Evolutionary conservation across 2,329 filamentous ascomycete species (phyloP), one percentile per base, ranked within the genome.

Genomic region (Penicillium glabrum): DNA sequence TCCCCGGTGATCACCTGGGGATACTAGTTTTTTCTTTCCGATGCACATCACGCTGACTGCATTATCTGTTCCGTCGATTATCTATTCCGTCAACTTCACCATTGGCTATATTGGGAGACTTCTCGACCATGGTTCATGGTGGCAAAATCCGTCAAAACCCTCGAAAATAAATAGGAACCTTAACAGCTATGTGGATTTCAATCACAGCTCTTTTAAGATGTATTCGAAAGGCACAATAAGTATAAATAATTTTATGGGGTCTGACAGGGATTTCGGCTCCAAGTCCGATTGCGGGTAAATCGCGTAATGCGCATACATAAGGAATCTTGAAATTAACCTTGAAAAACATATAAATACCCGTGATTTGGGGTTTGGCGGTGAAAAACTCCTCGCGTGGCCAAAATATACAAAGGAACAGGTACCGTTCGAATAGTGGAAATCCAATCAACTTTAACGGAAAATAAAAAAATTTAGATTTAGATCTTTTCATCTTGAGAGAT

Each of bases 221-320:
- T 3, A 13, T 23, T 10, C 23, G 10, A 14, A 16, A 4, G 23
- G 5, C 8, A 7, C 13, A 2, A 46, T 3, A 16, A 1, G 3
- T 16, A n/a, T n/a, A 14, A 33, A 43, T 2, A 14, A 51, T 48
- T 19, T 19, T 5, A 5, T 19, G 35, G 58, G 1, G 13, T 59
- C 54, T 46, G 14, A 33, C 51, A 50, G 19, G 33, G 46, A 31
- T 16, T 33, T 60, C 57, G 59, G 62, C 51, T 51, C 51, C 54
- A 54, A 61, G 48, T 26, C 61, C 59, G 59, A 61, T 56, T 31
- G 45, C 60, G 59, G 62, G 59, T 58, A 65, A 65, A 63, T 64
- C 58, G 56, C 58, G 39, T 41, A 37, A 45, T 41, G n/a, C 19
- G 19, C 19, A 41, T 41, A 41, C 39, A 41, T 41, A 41, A 41